Evolutionary conservation across 257 asterid species (phyloP), one percentile per base, ranked within the genome.

Genomic region (Ligustrum vulgare): DNA sequence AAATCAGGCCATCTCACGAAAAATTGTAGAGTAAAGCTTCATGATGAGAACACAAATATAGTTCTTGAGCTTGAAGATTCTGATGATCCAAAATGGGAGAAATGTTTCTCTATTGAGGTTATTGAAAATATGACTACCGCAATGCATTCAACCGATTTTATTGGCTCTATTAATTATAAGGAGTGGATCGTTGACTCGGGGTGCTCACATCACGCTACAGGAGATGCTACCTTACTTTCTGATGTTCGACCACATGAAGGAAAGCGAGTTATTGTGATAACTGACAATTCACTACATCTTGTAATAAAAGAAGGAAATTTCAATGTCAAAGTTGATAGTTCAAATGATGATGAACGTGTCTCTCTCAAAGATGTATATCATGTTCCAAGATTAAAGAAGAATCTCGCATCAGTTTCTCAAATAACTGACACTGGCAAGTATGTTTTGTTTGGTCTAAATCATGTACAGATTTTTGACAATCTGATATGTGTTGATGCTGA

Each of bases 351-450:
- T 37, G 74, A 34, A 15, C 35, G 54, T 72, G 63, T 78, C 3
- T 47, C 62, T 39, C 77, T 79, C 9, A 18, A 74, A 0, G 73
- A 74, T 58, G 68, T 74, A 8, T 74, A 70, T 75, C 80, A 74
- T 58, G 83, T 75, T 39, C 76, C 67, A 22, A 80, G 80, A 2
- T 69, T 69, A 65, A 74, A 60, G 67, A 75, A 70, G 49, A 80
- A 75, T 64, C 65, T 75, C 2, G 2, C 1, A 37, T 37, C 2
- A 37, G 43, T 4, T 37, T 37, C 43, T 37, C 43, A 37, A 37
- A 37, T 37, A 37, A 37, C 43, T 0, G 43, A 37, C 43, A 37
- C 43, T 37, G 41, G 41, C 7, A 36, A 37, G 9, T 75, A 4
- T 28, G 31, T 28, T 28, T 28, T 28, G 31, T 28, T 28, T 28